Evolutionary conservation across 1,139 yeast genomes (phyloP).

Genomic region (Geotrichum cucujoidarum): DNA sequence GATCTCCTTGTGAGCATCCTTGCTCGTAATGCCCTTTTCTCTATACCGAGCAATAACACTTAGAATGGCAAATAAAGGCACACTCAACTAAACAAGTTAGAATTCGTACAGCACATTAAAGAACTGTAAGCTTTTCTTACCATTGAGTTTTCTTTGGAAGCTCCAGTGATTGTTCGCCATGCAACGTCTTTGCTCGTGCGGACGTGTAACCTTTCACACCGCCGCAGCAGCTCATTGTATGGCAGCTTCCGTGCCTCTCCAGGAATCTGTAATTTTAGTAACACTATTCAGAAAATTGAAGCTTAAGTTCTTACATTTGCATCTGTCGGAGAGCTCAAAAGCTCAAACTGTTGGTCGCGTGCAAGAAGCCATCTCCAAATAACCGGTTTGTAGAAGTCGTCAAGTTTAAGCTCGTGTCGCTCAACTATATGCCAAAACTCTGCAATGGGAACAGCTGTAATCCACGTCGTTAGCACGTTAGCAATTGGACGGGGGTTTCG

Average conservation of each 20-base stretch:
- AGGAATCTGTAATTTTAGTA: slow-evolving; percentile 4
- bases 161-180: slow-evolving; percentile 5
- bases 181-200: slow-evolving; percentile 2
- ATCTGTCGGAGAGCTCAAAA: no score
- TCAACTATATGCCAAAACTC: slow-evolving; percentile 10
- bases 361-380: slow-evolving; percentile 13
- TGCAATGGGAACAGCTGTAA: slow-evolving; percentile 3
- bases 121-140: background rate
- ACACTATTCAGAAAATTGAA: no score
- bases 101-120: no score
- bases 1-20: background rate
- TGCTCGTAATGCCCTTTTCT: slow-evolving; percentile 10
- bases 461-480: background rate
- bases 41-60: slow-evolving; percentile 4
- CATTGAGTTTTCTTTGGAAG: background rate
- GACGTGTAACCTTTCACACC: background rate
- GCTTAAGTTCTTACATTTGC: no score
- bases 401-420: background rate
- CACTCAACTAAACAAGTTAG: background rate
- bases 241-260: slow-evolving; percentile 1
- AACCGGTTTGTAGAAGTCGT: slow-evolving; percentile 3
- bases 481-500: no score
- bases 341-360: slow-evolving; percentile 6
- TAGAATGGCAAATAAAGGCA: slow-evolving; percentile 1
- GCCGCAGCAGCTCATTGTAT: background rate